Evolutionary conservation across 2,329 filamentous ascomycete genomes (phyloP), one percentile per base, ranked within the genome.

Genomic region (Scytalidium sp.): DNA sequence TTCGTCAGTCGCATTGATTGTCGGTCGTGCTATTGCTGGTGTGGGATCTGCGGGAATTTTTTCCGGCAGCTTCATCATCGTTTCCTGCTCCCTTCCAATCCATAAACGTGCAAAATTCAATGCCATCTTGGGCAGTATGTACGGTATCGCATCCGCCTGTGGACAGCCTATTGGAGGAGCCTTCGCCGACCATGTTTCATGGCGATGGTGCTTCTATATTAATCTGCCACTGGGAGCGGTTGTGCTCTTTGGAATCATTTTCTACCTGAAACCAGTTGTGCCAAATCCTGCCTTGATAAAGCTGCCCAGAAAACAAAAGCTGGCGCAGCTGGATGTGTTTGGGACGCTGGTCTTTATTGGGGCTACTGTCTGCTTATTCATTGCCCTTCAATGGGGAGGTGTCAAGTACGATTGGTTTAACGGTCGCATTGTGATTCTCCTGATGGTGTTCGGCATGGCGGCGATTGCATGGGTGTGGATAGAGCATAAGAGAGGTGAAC

Each of bases 1-100:
- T 10, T 59, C 40, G n/a, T 57, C 57, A 62, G 56, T 67, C 43
- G 69, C 69, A 17, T 56, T 78, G 15, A 77, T 60, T 22, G 19
- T 55, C 53, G 13, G 60, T 56, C 43, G 42, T 47, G 15, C 54
- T 41, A 60, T 69, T 51, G 63, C 65, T 8, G 66, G 66, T 8
- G 40, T 67, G 10, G 65, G 63, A 8, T 56, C 60, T 7, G 56
- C 64, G 9, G 64, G 62, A 21, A 59, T 68, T 25, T 65, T 67
- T 45, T 59, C 62, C 11, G 67, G 66, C n/a, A 17, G 41, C 27
- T 46, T 47, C n/a, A 36, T 50, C 43, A 32, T 46, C 3, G 39
- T 50, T 17, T 17, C 47, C 23, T 43, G 15, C 25, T 17, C 46
- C 9, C 19, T 46, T 32, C 47, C 47, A 11, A 21, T 49, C n/a